Evolutionary conservation across 2,329 filamentous ascomycete species (phyloP).

Genomic region (Cephalotrichum gorgonifer): DNA sequence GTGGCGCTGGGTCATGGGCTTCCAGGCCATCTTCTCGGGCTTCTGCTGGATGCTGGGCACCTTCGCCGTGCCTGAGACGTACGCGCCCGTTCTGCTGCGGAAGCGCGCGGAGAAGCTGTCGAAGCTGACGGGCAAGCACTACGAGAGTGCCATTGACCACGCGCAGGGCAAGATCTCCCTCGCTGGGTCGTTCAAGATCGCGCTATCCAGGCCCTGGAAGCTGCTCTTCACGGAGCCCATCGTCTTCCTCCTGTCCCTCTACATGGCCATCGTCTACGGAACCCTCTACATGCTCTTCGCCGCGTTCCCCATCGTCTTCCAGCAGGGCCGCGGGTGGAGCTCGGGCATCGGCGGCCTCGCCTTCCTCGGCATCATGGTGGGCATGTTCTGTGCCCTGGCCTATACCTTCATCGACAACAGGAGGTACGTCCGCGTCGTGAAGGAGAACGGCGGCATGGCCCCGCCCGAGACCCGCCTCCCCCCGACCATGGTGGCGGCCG

Average conservation of each 20-base stretch:
- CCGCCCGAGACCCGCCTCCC: constrained; percentile 55
- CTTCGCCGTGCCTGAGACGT: constrained; percentile 48
- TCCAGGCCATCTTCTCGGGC: constrained; percentile 52
- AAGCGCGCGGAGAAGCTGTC: constrained; percentile 39
- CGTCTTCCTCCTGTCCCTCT: constrained; percentile 51
- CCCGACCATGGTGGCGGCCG: constrained; percentile 46
- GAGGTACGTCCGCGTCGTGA: constrained; percentile 34
- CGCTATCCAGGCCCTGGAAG: constrained; percentile 53
- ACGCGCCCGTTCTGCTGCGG: constrained; percentile 45
- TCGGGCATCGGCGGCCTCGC: constrained; percentile 49
- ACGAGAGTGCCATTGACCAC: constrained; percentile 37
- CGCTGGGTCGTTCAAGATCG: constrained; percentile 39
- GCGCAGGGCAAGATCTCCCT: constrained; percentile 26
- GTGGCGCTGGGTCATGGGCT: constrained; percentile 56
- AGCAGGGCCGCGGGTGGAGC: constrained; percentile 44
- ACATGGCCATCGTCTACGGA: constrained; percentile 50
- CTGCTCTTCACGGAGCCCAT: constrained; percentile 59
- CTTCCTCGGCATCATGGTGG: constrained; percentile 45
- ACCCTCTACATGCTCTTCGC: constrained; percentile 45
- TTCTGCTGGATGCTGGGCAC: constrained; percentile 42
- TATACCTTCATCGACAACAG: constrained; percentile 44
- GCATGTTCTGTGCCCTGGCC: constrained; percentile 23
- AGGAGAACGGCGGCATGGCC: constrained; percentile 34
- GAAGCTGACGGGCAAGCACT: constrained; percentile 42
- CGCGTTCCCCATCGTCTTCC: constrained; percentile 52